A percentile compares a stretch with the other conserved stretches of the same genome.
These are phyloP conservation scores for Pharnaceum exiguum DNA, from an alignment of 148 eudicot species.

Conservation along the genomic window DNA sequence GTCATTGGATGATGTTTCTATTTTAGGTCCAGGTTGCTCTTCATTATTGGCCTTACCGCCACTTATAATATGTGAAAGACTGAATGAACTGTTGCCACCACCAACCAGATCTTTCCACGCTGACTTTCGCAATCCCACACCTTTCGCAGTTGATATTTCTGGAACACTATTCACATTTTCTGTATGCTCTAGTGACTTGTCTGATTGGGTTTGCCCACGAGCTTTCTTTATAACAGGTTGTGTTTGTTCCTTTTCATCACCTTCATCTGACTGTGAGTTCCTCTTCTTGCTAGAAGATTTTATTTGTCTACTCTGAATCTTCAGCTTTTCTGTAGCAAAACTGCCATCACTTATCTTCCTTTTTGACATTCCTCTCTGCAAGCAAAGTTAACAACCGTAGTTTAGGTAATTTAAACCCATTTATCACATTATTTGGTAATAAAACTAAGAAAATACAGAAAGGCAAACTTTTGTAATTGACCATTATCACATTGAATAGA, in stretches of 20 bases:
- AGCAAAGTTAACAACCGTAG: conserved; percentile 7
- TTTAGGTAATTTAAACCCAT: too few relatives aligned
- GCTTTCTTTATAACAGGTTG: conserved; percentile 24
- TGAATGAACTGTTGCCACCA: conserved; percentile 33
- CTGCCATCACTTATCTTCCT: conserved; percentile 17
- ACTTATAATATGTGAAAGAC: conserved; percentile 30
- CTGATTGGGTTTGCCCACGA: conserved; percentile 4
- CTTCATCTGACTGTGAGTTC: conserved; percentile 31
- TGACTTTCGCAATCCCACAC: conserved; percentile 35
- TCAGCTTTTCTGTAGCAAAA: conserved; percentile 16
- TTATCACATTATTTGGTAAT: too few relatives aligned
- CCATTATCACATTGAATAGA: conserved; percentile 43
- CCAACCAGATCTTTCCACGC: conserved; percentile 44
- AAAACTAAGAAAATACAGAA: too few relatives aligned
- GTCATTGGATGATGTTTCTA: neutral
- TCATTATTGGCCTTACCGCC: conserved; percentile 19
- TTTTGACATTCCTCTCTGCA: conserved; percentile 29
- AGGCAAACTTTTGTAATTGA: too few relatives aligned
- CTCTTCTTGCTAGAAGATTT: conserved; percentile 40
- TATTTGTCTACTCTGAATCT: conserved; percentile 19
- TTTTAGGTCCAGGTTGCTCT: conserved; percentile 20
- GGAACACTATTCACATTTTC: conserved; percentile 1
- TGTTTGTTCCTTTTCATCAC: conserved; percentile 8
- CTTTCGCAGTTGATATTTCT: conserved; percentile 19
- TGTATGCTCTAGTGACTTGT: conserved; percentile 11